A percentile compares a stretch with the other conserved stretches of the same genome.
Evolutionary conservation across 2,329 filamentous ascomycete species (phyloP).

Genomic region (Fusarium nygamai): DNA sequence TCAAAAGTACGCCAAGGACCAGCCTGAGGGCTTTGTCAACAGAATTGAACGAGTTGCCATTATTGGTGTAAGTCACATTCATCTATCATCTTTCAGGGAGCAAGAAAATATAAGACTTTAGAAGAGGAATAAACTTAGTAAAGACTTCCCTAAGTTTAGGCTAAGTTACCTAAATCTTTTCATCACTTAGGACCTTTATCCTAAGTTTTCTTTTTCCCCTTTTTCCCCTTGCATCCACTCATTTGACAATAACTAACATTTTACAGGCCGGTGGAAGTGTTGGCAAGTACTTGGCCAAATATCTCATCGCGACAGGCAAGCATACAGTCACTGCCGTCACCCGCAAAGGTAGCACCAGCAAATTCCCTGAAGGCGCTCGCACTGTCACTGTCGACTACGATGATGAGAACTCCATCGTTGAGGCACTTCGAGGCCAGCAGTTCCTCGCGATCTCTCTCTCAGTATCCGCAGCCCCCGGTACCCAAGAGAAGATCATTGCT

Average conservation of each 20-base stretch:
- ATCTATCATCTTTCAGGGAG: fast-evolving
- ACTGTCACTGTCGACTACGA: conserved; percentile 57
- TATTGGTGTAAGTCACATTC: conserved; percentile 54
- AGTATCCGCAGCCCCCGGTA: conserved; percentile 53
- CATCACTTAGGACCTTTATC: too few species aligned
- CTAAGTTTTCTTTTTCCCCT: too few species aligned
- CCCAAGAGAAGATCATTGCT: conserved; percentile 59
- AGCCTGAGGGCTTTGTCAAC: conserved; percentile 53
- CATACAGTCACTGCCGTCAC: conserved; percentile 63
- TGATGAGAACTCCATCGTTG: conserved; percentile 55
- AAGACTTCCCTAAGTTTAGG: too few species aligned
- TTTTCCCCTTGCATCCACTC: too few species aligned
- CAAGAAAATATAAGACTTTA: too few species aligned
- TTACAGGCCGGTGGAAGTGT: conserved; percentile 55
- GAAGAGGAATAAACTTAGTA: too few species aligned
- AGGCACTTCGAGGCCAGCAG: conserved; percentile 64
- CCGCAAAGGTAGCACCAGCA: conserved; percentile 53
- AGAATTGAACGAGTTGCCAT: conserved; percentile 56
- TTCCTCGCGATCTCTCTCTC: conserved; percentile 66
- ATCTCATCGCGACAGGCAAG: conserved; percentile 57
- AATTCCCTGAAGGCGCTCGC: conserved; percentile 56
- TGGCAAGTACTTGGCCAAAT: conserved; percentile 50
- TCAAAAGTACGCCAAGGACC: conserved; percentile 47
- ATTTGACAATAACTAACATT: conserved; percentile 17
- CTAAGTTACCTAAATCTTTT: too few species aligned